Evolutionary conservation across 1,139 yeast species (phyloP), one percentile per base, ranked within the genome.

Genomic region (Lodderomyces theae): DNA sequence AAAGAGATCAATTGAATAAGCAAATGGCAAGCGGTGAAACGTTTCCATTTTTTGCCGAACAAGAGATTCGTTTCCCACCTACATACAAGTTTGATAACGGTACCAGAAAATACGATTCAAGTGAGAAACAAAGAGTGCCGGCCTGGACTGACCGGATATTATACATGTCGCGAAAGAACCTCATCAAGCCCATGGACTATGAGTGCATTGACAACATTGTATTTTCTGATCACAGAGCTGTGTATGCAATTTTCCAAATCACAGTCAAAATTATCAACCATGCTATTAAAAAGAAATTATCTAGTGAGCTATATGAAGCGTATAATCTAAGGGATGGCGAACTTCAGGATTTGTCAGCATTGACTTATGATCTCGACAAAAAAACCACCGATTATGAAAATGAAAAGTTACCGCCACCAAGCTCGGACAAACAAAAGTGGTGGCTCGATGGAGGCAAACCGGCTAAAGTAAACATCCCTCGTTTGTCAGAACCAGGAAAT

Each of bases 151-250:
- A 92, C 60, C 72, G 97, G 38, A 74, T 84, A 17, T 60, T 85
- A 16, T 57, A 54, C 43, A 43, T 60, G 47, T 63, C 76, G 15
- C 64, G 80, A 37, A 77, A 79, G 17, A 76, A 77, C 42, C 66
- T 73, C 21, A 58, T 92, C 45, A 76, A 73, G 43, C 97, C 86
- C 53, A 53, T 77, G 16, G 65, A 72, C 15, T 92, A 92, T 58
- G 77, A 80, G 34, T 72, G 82, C 46, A 82, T 76, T 3, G 79
- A 75, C 11, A 72, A 72, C 26, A 64, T 90, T 32, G 61, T 67
- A 40, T 90, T 92, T 60, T 86, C 96, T 1, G 99, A 92, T 60
- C 99, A 94, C 61, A 68, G 96, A 38, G 98, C 98, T 0, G 97
- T 92, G 0, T 86, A 77, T 62, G 96, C 90, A 1, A 66, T 80